Evolutionary conservation across 352 stramenopile species (phyloP), one percentile per base, ranked within the genome.

Genomic region (Pythium dissotocum): DNA sequence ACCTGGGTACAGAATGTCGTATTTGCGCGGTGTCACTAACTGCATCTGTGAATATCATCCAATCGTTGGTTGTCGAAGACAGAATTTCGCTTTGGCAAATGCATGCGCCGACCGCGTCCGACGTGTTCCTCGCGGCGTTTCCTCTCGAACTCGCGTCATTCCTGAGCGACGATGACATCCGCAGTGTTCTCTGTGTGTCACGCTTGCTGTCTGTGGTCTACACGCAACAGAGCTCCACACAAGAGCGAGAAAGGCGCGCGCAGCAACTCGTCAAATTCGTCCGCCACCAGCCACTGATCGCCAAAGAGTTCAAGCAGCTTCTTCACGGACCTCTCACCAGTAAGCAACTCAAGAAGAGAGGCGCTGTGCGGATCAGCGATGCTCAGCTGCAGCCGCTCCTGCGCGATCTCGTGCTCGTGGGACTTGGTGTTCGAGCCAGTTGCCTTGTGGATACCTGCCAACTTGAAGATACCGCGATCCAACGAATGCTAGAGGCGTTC

Each of bases 391-490:
- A 32, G 6, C n/a, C 44, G 4, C 28, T 71, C 6, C 16, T 71
- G 14, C 38, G 52, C 24, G 65, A 71, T 59, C 65, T 71, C 13
- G 58, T 63, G 1, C 59, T 71, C 30, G 65, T 71, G 6, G 65
- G 58, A 38, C 49, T 71, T 2, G 65, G 65, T 30, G 54, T 71
- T 5, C 65, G 65, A 5, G 38, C 52, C 16, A 64, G 53, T 48
- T 71, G 65, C 26, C 53, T 71, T 0, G 58, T 71, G 30, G 65
- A 71, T 24, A 54, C 52, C 10, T 67, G 65, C 35, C 28, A 30
- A 42, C 58, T 71, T 0, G 40, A 67, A 1, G 10, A 62, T 3
- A 38, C 65, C 1, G 42, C 18, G n/a, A 35, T 63, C 28, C 4
- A 10, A n/a, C 38, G n/a, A 4, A 33, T 71, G 13, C 21, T 62